Base-by-base conservation (phyloP, 202 grass and related monocot genomes). In the Carex sylvatica region DNA sequence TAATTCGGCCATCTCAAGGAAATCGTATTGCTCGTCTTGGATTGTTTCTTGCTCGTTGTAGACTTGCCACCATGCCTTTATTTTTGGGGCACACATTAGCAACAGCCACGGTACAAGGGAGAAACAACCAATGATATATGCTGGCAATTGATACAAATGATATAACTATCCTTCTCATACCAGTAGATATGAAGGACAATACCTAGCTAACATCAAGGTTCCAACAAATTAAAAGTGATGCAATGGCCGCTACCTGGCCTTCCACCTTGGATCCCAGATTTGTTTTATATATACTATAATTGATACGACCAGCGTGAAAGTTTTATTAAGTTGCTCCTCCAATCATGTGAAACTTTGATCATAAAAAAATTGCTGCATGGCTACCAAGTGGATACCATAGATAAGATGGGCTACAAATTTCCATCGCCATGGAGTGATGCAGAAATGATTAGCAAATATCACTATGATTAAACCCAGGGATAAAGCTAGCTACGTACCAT, bases 1-100 rank as follows among this genome's bases (percentile, higher is more conserved):
- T 49, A 49, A 49, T 14, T 86, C 83, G 0, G 81, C 80, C 64
- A 93, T 90, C 14, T 74, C 83, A 19, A 84, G 61, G 72, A 66
- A 66, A 26, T 79, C 38, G 20, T 78, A 60, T 35, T 79, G 18
- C 11, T 65, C 33, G 0, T 14, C 61, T 65, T 42, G 9, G 9
- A 23, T 8, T 24, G 24, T 40, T 80, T 49, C 36, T 0, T 49
- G n/a, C 10, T 30, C 11, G 3, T 16, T 3, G 5, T 13, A 80
- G 22, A 30, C 19, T 23, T 15, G 35, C 56, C 78, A 26, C 36
- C 78, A 80, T 28, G 38, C 18, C 35, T 47, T 80, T 35, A 80
- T 33, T 52, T 65, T 16, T 23, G 60, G 78, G n/a, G 58, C 38
- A 80, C 22, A 65, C 78, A 65, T 80, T 7, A 53, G 42, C 78